Percentiles rank a stretch among this genome's conserved stretches.
These are phyloP conservation scores for Penicillium italicum DNA, from an alignment of 2,329 filamentous ascomycete species.

Conservation along the genomic window DNA sequence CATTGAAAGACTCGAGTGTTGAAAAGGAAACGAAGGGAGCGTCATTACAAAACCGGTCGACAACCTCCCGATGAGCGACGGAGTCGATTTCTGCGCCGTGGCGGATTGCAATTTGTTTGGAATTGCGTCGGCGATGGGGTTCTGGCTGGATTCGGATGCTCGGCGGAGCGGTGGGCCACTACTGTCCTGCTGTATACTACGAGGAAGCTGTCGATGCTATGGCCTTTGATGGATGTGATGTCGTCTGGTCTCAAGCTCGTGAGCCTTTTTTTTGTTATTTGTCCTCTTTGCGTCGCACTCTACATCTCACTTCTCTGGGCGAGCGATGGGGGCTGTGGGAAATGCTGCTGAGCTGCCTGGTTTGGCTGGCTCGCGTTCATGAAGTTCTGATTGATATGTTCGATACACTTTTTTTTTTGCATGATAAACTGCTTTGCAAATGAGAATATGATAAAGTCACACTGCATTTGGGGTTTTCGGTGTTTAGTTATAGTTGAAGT, in stretches of 20 bases:
- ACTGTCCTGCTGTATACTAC: background rate
- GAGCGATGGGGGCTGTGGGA: background rate
- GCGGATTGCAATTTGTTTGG: slow-evolving; percentile 1
- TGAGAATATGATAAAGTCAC: slow-evolving; percentile 2
- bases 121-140: slow-evolving; percentile 5
- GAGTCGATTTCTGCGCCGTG: background rate
- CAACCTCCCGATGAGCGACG: background rate
- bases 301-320: background rate
- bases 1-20: background rate
- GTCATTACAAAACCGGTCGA: background rate
- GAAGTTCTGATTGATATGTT: slow-evolving; percentile 12
- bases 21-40: background rate
- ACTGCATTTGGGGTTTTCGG: background rate
- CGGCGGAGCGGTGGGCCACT: background rate
- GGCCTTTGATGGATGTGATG: background rate
- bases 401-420: slow-evolving; percentile 8
- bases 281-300: background rate
- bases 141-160: slow-evolving; percentile 4
- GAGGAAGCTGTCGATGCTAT: background rate
- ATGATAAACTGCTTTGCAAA: background rate
- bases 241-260: background rate
- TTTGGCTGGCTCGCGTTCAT: slow-evolving; percentile 2
- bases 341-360: slow-evolving; percentile 2
- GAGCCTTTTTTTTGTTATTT: background rate
- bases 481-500: background rate